Evolutionary conservation across 2,329 filamentous ascomycete genomes (phyloP), one percentile per base, ranked within the genome.

Genomic region (Colletotrichum liaoningense): DNA sequence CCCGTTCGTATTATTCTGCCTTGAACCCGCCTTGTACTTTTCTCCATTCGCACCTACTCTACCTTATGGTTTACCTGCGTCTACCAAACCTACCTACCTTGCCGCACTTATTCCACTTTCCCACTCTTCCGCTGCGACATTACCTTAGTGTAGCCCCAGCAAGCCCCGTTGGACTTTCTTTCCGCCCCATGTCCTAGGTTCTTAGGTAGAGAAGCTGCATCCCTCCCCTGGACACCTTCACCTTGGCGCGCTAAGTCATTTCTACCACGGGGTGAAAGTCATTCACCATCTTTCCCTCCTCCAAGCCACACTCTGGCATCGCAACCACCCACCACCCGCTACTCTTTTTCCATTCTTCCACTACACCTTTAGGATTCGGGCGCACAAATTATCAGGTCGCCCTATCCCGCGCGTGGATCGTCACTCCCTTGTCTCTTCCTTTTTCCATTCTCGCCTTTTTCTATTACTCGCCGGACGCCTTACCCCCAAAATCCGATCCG

Each of bases 291-390:
- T 70, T 57, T 52, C 60, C 54, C 59, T 49, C 67, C 49, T 62
- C 71, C 60, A 71, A 73, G 71, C 71, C 71, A 73, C 67, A 38
- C 14, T 42, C 55, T 64, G 38, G 49, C 55, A 71, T 73, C 70
- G 59, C 54, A 73, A 56, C 59, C 59, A 46, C 54, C 54, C 59
- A 56, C 52, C 35, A 69, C 59, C 46, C 24, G n/a, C 57, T 57
- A 19, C 5, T 59, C 63, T 54, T 71, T 46, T 73, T 73, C 62
- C 52, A 46, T 73, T 65, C 55, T 57, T 66, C 38, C 59, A 64
- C 67, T 35, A 42, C 56, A 65, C 33, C 49, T 57, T 19, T 16
- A 24, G 49, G 67, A 30, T 30, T n/a, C 7, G 46, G 54, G 60
- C 62, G 38, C 67, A 57, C 66, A 59, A 24, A 42, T 63, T 63